Evolutionary conservation across 2,329 filamentous ascomycete species (phyloP).

Genomic region (Penicillium sp.): DNA sequence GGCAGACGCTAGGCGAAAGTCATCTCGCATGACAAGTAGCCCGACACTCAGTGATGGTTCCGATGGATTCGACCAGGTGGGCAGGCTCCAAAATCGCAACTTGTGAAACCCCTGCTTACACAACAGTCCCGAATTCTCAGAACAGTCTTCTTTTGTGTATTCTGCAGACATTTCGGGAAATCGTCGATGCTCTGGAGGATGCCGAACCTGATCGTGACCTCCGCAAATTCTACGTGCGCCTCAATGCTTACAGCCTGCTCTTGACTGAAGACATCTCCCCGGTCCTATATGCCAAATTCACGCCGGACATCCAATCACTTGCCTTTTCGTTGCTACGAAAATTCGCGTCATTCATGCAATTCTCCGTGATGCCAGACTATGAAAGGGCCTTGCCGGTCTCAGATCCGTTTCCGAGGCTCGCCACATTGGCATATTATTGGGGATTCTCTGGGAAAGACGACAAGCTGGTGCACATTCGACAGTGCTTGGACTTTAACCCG

Average conservation of each 20-base stretch:
- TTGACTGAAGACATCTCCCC: neutral
- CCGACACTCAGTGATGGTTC: neutral
- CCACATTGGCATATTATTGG: neutral
- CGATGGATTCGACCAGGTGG: neutral
- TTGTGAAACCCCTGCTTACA: neutral
- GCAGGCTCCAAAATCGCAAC: neutral
- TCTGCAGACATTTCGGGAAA: neutral
- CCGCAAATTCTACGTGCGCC: conserved; percentile 4
- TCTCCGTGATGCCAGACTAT: neutral
- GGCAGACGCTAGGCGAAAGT: neutral
- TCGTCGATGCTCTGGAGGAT: conserved; percentile 2
- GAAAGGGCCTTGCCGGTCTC: neutral
- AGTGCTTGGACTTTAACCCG: conserved; percentile 1
- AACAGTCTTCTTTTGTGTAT: neutral
- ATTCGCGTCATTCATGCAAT: neutral
- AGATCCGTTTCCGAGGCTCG: neutral
- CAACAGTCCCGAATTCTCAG: neutral
- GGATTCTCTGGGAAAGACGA: neutral
- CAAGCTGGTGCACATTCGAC: neutral
- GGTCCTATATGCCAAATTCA: neutral
- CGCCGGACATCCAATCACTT: neutral
- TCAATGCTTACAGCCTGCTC: conserved; percentile 2
- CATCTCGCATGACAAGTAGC: neutral
- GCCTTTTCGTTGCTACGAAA: neutral
- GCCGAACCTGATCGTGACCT: neutral